phyloP scores from a whole-genome alignment of 768 basidiomycete genomes.

The Termitomyces sp. region DNA sequence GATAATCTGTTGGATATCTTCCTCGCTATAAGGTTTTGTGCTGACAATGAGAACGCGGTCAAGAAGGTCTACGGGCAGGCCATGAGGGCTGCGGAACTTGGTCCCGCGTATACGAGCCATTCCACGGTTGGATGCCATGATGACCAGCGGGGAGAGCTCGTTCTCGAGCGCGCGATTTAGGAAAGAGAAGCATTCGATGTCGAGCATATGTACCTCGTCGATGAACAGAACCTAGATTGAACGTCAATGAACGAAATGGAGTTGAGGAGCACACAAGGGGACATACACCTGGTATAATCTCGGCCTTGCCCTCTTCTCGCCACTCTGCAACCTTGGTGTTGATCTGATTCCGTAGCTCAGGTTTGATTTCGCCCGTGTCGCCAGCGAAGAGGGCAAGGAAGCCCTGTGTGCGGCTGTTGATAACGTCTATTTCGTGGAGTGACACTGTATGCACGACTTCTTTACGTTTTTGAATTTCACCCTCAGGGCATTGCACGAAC shows the following conservation, averaged over 20 bases:
- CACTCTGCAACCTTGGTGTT: constrained; percentile 96
- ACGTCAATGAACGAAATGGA: not conserved
- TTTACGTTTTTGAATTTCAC: constrained; percentile 96
- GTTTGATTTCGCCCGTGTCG: constrained; percentile 98
- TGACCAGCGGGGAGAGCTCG: constrained; percentile 90
- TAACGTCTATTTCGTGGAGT: constrained; percentile 98
- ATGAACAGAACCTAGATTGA: constrained; percentile 87
- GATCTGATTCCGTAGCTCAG: constrained; percentile 94
- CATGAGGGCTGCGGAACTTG: constrained; percentile 91
- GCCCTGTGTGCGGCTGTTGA: constrained; percentile 97
- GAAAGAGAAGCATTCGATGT: constrained; percentile 99
- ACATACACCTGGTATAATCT: constrained; percentile 92
- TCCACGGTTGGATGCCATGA: constrained; percentile 98
- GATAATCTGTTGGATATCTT: constrained; percentile 89
- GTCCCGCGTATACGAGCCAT: constrained; percentile 95
- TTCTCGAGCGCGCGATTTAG: constrained; percentile 94
- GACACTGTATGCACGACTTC: constrained; percentile 98
- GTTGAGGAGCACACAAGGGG: not conserved
- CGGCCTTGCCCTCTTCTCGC: constrained; percentile 98
- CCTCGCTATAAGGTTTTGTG: constrained; percentile 79
- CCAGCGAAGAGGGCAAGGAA: constrained; percentile 94
- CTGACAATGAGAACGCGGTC: constrained; percentile 96
- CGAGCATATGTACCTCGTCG: constrained; percentile 99
- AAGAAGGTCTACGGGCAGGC: constrained; percentile 90
- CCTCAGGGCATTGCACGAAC: constrained; percentile 97